Evolutionary conservation across 148 eudicot species (phyloP).

Genomic region (Amaranthus palmeri): DNA sequence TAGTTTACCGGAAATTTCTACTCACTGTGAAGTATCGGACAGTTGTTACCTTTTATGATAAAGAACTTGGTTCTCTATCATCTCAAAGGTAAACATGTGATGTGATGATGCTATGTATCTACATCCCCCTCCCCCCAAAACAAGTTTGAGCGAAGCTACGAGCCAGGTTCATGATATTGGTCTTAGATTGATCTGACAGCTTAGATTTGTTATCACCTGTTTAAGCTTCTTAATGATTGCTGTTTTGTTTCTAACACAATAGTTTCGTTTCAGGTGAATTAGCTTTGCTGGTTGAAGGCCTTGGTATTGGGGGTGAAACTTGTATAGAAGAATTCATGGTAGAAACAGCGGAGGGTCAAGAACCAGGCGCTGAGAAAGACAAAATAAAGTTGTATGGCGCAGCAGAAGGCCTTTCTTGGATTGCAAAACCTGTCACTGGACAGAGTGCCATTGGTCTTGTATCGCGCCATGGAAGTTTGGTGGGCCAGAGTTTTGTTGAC

Average conservation of each 20-base stretch:
- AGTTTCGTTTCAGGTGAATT: conserved; percentile 52
- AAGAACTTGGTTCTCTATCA: too few species aligned
- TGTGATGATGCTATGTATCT: too few species aligned
- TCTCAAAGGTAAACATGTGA: too few species aligned
- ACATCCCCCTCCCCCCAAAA: too few species aligned
- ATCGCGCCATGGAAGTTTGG: conserved; percentile 73
- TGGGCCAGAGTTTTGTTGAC: conserved; percentile 48
- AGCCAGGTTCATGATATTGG: too few species aligned
- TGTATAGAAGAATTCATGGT: conserved; percentile 72
- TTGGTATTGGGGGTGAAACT: conserved; percentile 72
- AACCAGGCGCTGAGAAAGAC: conserved; percentile 31
- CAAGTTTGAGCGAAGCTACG: too few species aligned
- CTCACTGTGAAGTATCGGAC: background rate
- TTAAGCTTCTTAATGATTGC: background rate
- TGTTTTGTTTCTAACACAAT: background rate
- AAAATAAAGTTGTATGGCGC: conserved; percentile 56
- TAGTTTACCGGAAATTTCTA: background rate
- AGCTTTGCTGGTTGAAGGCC: conserved; percentile 87
- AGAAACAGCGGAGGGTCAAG: conserved; percentile 54
- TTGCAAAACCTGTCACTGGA: conserved; percentile 69
- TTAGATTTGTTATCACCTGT: background rate
- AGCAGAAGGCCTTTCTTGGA: conserved; percentile 60
- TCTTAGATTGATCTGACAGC: background rate
- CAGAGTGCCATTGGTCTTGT: conserved; percentile 47
- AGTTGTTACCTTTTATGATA: background rate